Base-by-base conservation (phyloP, 2,329 filamentous ascomycete species). In the Penicillium vulpinum region DNA sequence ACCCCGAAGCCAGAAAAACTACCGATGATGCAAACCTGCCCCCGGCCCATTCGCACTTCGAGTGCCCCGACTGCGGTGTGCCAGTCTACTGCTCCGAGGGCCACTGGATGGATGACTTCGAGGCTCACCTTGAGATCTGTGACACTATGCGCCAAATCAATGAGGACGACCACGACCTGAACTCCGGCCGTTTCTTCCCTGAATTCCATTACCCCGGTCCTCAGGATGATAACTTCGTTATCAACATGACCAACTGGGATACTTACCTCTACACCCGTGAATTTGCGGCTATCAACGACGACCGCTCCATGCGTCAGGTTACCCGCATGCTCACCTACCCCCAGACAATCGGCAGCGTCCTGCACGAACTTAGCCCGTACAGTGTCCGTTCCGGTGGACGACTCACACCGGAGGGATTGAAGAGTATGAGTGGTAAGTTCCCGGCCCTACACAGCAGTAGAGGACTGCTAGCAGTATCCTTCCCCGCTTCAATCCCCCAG, bases 161-260 rank as follows among this genome's bases (percentile, higher is more conserved):
- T 66, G 94, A 99, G 77, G 94, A 99, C 70, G 94, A 99, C 66
- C 95, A 99, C 71, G 94, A 99, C 73, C 77, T 99, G 64, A 83
- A 89, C 49, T 96, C 91, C 18, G 94, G 94, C 4, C 85, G 94
- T 28, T 89, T 91, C 74, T 99, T 99, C 75, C 88, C 90, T 15
- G 95, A 99, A 74, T 97, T 96, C 70, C 87, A 92, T 60, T 96
- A 96, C 70, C 92, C 94, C 0, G 90, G 89, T 15, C 83, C 88
- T 53, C 92, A 97, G 77, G 87, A 97, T 73, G 92, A 97, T 63
- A 93, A 97, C 73, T 90, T 92, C 33, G 83, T 94, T 63, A 86
- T 97, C 64, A 99, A 99, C 76, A 92, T 99, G 89, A 96, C 89
- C 41, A 99, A 95, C 74, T 99, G 94, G 94, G 94, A 99, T 75